Conservation (phyloP, 1,284 basidiomycete species). For the Trichosporon asahii region DNA sequence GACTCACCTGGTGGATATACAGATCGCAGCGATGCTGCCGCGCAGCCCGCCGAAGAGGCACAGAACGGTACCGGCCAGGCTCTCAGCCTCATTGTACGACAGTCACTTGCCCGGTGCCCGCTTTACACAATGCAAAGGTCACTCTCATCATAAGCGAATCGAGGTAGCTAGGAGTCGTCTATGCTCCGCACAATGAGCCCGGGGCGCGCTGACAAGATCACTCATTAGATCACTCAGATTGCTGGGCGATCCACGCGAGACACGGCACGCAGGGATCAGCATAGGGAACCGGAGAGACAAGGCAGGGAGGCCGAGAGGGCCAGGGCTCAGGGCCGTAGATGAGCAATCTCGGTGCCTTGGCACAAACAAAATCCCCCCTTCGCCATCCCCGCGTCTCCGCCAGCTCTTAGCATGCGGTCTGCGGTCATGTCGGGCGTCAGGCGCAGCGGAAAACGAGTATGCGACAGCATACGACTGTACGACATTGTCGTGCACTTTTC, state of each 20-base stretch:
- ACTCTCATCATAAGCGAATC: no score
- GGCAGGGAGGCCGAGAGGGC: no score
- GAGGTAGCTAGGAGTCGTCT: no score
- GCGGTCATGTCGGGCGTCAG: background rate
- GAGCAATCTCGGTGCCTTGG: constrained; percentile 1
- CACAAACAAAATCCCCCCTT: constrained; percentile 2
- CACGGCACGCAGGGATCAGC: background rate
- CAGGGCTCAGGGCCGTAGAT: background rate
- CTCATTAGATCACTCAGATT: background rate
- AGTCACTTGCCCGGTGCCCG: background rate
- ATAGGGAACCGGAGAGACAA: background rate
- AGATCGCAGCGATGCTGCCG: background rate
- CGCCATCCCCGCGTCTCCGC: background rate
- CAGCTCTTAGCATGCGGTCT: no score
- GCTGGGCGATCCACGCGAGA: background rate
- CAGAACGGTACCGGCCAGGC: background rate
- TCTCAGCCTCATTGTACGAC: background rate
- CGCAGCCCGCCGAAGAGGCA: background rate
- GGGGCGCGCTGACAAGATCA: background rate
- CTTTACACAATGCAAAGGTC: no score
- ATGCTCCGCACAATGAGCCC: background rate
- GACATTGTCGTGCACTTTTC: background rate
- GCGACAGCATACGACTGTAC: background rate
- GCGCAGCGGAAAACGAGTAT: background rate
- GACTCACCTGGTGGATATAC: background rate